These are phyloP conservation scores for Globomyces sp. DNA, from an alignment of 371 early-diverging fungal species.

Conservation along the genomic window DNA sequence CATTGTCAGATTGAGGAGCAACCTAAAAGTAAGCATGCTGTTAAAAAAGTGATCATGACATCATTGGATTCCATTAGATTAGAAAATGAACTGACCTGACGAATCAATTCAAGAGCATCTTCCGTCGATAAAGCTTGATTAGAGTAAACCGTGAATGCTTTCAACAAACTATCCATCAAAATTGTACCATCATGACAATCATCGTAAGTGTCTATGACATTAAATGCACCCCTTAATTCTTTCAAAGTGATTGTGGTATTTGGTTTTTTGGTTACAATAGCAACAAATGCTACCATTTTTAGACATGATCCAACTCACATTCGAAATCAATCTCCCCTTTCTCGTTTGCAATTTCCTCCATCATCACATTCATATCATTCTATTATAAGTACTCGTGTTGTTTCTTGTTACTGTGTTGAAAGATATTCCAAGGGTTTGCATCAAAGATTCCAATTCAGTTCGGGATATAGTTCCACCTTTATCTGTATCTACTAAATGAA, in stretches of 20 bases:
- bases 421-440: constrained; percentile 46
- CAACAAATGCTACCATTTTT: constrained; percentile 40
- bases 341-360: constrained; percentile 47
- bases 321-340: constrained; percentile 54
- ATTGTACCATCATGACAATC: constrained; percentile 35
- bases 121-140: constrained; percentile 29
- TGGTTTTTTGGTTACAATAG: constrained; percentile 44
- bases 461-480: constrained; percentile 52
- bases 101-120: constrained; percentile 42
- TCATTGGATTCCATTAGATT: neutral
- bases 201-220: constrained; percentile 26
- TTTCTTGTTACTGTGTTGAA: constrained; percentile 31
- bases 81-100: constrained; percentile 9
- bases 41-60: neutral
- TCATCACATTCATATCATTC: constrained; percentile 47
- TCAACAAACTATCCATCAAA: constrained; percentile 28
- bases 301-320: constrained; percentile 18
- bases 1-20: constrained; percentile 38
- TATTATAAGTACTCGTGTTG: constrained; percentile 2
- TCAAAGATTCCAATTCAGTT: constrained; percentile 46
- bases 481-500: constrained; percentile 49
- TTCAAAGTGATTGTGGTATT: constrained; percentile 40
- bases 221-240: constrained; percentile 38
- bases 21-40: constrained; percentile 21
- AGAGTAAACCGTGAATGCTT: constrained; percentile 36